Evolutionary conservation across 352 stramenopile species (phyloP).

Genomic region (Aphanomyces euteiches): DNA sequence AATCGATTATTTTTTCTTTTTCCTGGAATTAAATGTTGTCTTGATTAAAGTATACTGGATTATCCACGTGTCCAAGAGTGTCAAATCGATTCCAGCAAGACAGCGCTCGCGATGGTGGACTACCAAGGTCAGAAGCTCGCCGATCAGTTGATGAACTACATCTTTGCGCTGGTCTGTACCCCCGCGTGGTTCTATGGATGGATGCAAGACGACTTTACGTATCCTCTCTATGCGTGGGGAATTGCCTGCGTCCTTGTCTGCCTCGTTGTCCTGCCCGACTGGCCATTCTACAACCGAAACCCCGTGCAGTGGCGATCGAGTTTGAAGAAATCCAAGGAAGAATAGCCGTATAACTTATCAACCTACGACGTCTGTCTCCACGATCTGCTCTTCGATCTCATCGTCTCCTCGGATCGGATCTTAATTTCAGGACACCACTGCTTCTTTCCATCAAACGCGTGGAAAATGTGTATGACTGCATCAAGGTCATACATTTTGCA

Average conservation of each 20-base stretch:
- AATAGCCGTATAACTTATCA: slow-evolving; percentile 32
- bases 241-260: slow-evolving; percentile 52
- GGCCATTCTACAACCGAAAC: slow-evolving; percentile 79
- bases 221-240: slow-evolving; percentile 69
- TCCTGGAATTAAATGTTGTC: too few relatives aligned
- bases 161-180: slow-evolving; percentile 70
- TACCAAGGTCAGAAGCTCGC: slow-evolving; percentile 78
- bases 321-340: slow-evolving; percentile 49
- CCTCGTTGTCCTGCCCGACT: slow-evolving; percentile 75
- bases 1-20: too few relatives aligned
- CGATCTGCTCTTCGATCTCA: neutral
- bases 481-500: too few relatives aligned
- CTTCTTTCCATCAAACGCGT: too few relatives aligned
- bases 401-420: too few relatives aligned
- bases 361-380: neutral
- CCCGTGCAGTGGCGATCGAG: slow-evolving; percentile 77
- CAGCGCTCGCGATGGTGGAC: slow-evolving; percentile 59
- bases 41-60: neutral
- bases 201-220: slow-evolving; percentile 75
- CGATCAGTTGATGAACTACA: slow-evolving; percentile 57
- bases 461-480: too few relatives aligned
- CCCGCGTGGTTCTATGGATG: slow-evolving; percentile 83
- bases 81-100: slow-evolving; percentile 7
- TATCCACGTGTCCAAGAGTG: slow-evolving; percentile 4
- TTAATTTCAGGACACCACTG: too few relatives aligned